Evolutionary conservation across 345 rosid genomes (phyloP), one percentile per base, ranked within the genome.

Genomic region (Nephelium lappaceum): DNA sequence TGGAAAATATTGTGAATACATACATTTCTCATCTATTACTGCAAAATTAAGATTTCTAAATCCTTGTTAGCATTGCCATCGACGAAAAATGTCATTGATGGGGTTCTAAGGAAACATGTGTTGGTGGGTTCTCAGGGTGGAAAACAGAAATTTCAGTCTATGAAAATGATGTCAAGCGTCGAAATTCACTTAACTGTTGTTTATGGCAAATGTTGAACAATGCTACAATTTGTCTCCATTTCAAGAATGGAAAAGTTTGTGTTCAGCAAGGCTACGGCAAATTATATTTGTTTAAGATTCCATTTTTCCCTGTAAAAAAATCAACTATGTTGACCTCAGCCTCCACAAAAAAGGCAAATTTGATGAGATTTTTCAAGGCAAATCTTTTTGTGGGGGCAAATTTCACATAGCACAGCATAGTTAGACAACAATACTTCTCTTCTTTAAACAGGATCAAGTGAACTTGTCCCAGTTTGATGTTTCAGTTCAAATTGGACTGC

Each of bases 1-100:
- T 6, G 45, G 72, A 43, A 53, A 65, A 31, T 61, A 27, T 36
- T 77, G 83, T 74, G 49, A 71, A 71, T 79, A 47, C 67, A 23
- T 49, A 15, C 43, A 69, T 79, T 1, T 3, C 39, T 31, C 41
- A 51, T 77, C 19, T 27, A 21, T 65, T 73, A 23, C 51, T 21
- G 58, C 5, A 66, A 74, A 51, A 38, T 58, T 21, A 19, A 39
- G 6, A n/a, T 39, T 24, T 69, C 43, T 27, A 47, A 24, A 49
- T 43, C 68, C 36, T 69, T 11, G 45, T 8, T 45, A 39, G 75
- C 65, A n/a, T 21, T 57, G 43, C 4, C 43, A 5, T 41, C 9
- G 7, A 41, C 43, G 7, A 1, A 8, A 5, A 41, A 47, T 47
- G 19, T 49, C 16, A 49, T 16, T 49, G 55, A 49, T 49, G 15